These are phyloP conservation scores for Hypocrella siamensis DNA, from an alignment of 2,329 filamentous ascomycete genomes.

Conservation along the genomic window DNA sequence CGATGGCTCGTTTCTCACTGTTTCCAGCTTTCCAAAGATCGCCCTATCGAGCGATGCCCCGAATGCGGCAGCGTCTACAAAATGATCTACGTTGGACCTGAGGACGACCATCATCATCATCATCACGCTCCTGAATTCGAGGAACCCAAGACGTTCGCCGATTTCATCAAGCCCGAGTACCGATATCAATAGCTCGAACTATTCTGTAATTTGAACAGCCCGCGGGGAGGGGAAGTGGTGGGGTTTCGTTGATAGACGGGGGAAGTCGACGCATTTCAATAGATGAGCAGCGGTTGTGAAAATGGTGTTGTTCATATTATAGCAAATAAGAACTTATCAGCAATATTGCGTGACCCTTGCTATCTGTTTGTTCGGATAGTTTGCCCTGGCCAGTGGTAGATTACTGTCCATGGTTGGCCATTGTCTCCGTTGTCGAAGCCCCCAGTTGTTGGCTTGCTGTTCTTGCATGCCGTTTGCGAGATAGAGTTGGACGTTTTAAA, in stretches of 20 bases:
- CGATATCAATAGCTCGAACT: conserved; percentile 41
- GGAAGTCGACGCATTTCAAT: conserved; percentile 6
- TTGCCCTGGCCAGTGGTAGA: no score
- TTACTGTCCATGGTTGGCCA: no score
- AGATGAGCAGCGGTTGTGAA: conserved; percentile 17
- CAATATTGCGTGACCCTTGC: no score
- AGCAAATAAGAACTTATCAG: no score
- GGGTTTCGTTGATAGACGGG: conserved; percentile 8
- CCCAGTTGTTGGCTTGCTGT: no score
- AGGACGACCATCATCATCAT: conserved; percentile 54
- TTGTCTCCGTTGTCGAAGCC: no score
- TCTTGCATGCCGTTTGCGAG: no score
- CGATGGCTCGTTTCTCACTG: background rate
- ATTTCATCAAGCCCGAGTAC: conserved; percentile 93
- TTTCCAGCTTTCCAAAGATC: conserved; percentile 62
- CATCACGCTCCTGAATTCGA: conserved; percentile 47
- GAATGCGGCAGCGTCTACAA: conserved; percentile 96
- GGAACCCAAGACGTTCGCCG: conserved; percentile 92
- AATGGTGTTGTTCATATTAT: no score
- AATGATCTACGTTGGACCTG: conserved; percentile 88
- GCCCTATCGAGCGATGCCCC: conserved; percentile 85
- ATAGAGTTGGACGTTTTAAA: no score
- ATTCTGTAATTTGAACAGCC: conserved; percentile 2
- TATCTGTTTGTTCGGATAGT: no score
- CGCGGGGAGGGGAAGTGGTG: conserved; percentile 11